Evolutionary conservation across 2,329 filamentous ascomycete species (phyloP), one percentile per base, ranked within the genome.

Genomic region (Paraphoma chrysanthemicola): DNA sequence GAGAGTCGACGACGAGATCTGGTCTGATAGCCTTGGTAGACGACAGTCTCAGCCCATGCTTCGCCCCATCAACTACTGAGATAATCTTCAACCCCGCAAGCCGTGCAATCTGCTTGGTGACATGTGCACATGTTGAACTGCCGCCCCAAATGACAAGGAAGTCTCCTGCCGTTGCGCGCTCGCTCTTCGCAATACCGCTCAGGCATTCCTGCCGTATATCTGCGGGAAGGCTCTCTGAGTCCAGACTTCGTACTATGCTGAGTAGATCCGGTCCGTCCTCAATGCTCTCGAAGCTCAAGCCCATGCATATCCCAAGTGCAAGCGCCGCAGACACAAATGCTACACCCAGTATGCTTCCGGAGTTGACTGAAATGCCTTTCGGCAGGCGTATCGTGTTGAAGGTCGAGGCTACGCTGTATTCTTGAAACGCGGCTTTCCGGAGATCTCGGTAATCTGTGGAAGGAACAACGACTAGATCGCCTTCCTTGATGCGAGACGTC

Each of bases 101-200:
- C 41, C 87, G 86, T 0, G 90, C 89, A 1, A 93, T 81, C 66
- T 93, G 90, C 3, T 89, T 81, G 0, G 85, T 81, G 6, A 90
- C 79, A 60, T 87, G 84, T 0, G 89, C 90, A 1, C 88, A 90
- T 0, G 88, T 91, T 0, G 88, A 90, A 1, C 88, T 91, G 7
- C 73, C 90, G 54, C 90, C 90, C 90, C 90, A 93, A 45, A 93
- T 85, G 1, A 86, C 86, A 39, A 93, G 76, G 85, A 88, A 92
- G 57, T 93, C 90, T 0, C 88, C 89, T 0, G 75, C 64, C 42
- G 79, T 78, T 1, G 87, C 83, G 8, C 87, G 78, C 59, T 90
- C 87, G 0, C 72, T 66, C 1, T 77, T 67, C 0, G 70, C 61
- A 6, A 89, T 85, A 0, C 83, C 81, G 0, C 81, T 71, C n/a